phyloP scores from a whole-genome alignment of 768 basidiomycete genomes.

The Suillus alpinus region DNA sequence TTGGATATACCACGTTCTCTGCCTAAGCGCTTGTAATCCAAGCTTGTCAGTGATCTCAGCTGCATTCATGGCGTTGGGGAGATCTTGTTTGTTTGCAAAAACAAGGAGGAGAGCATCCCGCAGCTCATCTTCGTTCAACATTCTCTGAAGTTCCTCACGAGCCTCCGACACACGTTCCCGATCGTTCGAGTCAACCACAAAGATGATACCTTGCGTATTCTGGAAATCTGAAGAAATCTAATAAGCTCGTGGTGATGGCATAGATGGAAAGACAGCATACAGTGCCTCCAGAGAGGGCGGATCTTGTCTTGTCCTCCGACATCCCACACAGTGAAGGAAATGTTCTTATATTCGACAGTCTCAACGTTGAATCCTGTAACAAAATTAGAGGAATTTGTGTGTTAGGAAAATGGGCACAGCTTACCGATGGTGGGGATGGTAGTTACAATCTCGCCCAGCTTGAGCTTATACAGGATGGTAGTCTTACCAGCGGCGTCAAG shows the following conservation, averaged over 20 bases:
- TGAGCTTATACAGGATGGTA: slow-evolving; percentile 98
- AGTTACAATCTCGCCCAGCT: slow-evolving; percentile 99
- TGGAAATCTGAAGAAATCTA: slow-evolving; percentile 80
- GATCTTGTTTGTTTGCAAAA: slow-evolving; percentile 99
- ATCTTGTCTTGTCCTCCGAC: slow-evolving; percentile 99
- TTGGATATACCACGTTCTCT: slow-evolving; percentile 98
- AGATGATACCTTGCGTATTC: slow-evolving; percentile 99
- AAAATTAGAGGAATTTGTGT: slow-evolving; percentile 14
- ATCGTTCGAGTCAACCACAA: slow-evolving; percentile 99
- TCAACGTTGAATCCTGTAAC: slow-evolving; percentile 97
- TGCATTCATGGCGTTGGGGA: slow-evolving; percentile 99
- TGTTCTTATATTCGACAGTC: slow-evolving; percentile 99
- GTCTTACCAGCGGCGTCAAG: slow-evolving; percentile 99
- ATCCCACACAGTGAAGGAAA: slow-evolving; percentile 99
- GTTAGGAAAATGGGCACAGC: slow-evolving; percentile 28
- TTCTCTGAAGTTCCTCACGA: slow-evolving; percentile 97
- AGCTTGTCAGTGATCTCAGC: slow-evolving; percentile 99
- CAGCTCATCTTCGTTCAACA: slow-evolving; percentile 99
- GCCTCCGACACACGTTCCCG: slow-evolving; percentile 99
- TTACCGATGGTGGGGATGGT: slow-evolving; percentile 99
- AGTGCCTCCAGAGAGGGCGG: slow-evolving; percentile 99
- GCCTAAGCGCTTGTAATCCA: slow-evolving; percentile 93
- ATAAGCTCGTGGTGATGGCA: slow-evolving; percentile 14
- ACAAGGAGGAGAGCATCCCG: slow-evolving; percentile 97
- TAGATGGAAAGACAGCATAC: slow-evolving; percentile 50